Evolutionary conservation across 768 basidiomycete genomes (phyloP), one percentile per base, ranked within the genome.

Genomic region (Terana coerulea): DNA sequence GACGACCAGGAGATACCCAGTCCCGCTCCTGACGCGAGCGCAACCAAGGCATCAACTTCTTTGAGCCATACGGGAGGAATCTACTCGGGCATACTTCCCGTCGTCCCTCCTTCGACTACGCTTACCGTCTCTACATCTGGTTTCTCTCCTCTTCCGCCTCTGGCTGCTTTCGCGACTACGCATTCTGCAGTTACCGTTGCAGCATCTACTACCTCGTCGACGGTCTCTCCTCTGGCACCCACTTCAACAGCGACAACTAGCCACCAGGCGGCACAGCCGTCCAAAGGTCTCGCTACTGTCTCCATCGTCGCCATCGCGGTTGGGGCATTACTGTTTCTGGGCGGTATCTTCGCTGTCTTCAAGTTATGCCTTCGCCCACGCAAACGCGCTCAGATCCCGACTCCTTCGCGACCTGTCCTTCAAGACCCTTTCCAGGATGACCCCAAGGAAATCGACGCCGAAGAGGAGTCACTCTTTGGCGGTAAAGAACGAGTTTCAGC

Each of bases 331-430:
- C 72, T 78, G 56, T 55, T 80, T 9, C 56, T 85, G 24, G 59
- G 82, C 2, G 75, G 75, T 14, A 49, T 78, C 30, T 69, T 76
- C 52, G 64, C 86, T 47, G 52, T 79, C 12, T 59, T 75, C 54
- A 80, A 71, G 52, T 61, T 78, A 53, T 75, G 75, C 46, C 66
- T 67, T 51, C 76, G 77, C 25, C 84, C 80, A 21, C 71, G 69
- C 17, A 75, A 75, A 33, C 77, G 74, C 41, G n/a, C n/a, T n/a
- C 69, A 68, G n/a, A 78, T 74, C 17, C 85, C 80, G 5, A 82
- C 74, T n/a, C 88, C 86, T 3, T 90, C 87, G 26, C 72, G 85
- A n/a, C 88, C 87, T 0, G 83, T 87, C 41, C 69, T 85, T 11
- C 80, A 84, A 51, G 81, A 86, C 33, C 70, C 67, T 11, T 76